Base-by-base conservation (phyloP, 352 stramenopile species). In the Phytophthora sojae region DNA sequence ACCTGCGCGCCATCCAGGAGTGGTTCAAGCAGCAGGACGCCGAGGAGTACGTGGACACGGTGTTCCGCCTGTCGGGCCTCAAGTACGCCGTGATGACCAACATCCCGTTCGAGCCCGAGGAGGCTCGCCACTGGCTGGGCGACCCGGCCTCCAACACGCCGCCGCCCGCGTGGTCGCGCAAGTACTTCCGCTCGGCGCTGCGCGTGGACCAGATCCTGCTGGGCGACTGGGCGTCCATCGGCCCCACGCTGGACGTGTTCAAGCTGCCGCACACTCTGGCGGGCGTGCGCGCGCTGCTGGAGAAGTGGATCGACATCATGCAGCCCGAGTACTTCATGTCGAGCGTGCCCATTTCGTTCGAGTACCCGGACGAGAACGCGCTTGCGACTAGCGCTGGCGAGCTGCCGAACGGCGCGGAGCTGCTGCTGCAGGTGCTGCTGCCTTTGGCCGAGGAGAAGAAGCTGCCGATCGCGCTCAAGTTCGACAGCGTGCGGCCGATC, bases 21-120 rank as follows among this genome's bases (percentile, higher is more conserved):
- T 98, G 86, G 76, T 98, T 96, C 77, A 81, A 81, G 12, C 69
- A 82, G 19, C 79, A 94, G 69, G 88, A 96, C 52, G 64, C 85
- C 0, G 79, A 82, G 11, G 89, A 88, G 45, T 90, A 95, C 64
- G 83, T 95, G 54, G 77, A 90, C 54, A 86, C 74, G 55, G 83
- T 97, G 35, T 97, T 96, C 76, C 61, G 65, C 5, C 67, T 89
- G 15, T 81, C 90, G 11, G 83, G 89, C 26, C 73, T 98, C 7
- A 85, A 88, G 60, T 98, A 98, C 75, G 93, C 89, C 5, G 88
- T 99, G 47, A 98, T 98, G 94, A 99, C 96, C 23, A 99, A 98
- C 77, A 97, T 99, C 81, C 94, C 94, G 60, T 99, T 91, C 60
- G 79, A 89, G 45, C 72, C 75, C 5, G 68, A 86, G 35, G 83